Conservation (phyloP, 176 grass and related monocot genomes). For the Ampelocalamus luodianensis region DNA sequence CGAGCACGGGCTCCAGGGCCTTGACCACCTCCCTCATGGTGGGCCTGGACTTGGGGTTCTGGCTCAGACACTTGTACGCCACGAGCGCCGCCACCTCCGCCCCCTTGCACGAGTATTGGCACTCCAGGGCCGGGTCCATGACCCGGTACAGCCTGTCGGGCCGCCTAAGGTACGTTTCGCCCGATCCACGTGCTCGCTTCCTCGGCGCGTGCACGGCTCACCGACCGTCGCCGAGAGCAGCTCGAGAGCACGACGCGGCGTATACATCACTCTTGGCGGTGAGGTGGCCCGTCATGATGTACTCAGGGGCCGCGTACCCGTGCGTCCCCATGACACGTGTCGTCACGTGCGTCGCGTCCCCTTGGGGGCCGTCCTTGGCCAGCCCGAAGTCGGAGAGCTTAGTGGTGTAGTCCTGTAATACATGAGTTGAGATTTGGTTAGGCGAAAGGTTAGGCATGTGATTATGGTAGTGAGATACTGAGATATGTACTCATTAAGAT, state of each 20-base stretch:
- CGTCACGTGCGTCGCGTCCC: constrained; percentile 79
- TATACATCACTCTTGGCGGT: constrained; percentile 87
- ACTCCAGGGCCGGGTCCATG: constrained; percentile 72
- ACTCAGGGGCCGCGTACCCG: constrained; percentile 85
- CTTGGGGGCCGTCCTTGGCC: constrained; percentile 84
- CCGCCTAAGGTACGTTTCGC: constrained; percentile 63
- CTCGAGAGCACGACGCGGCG: constrained; percentile 73
- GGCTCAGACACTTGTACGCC: constrained; percentile 86
- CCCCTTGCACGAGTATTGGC: constrained; percentile 73
- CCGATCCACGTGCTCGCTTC: constrained; percentile 82
- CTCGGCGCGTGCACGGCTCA: constrained; percentile 52
- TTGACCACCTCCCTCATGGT: constrained; percentile 73
- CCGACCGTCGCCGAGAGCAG: constrained; percentile 61
- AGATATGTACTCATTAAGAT: background rate
- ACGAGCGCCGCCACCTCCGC: constrained; percentile 68
- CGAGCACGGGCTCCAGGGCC: constrained; percentile 67
- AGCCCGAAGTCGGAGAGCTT: constrained; percentile 95
- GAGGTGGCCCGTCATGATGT: constrained; percentile 85
- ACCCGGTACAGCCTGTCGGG: constrained; percentile 55
- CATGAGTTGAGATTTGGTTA: constrained; percentile 23
- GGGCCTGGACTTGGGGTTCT: constrained; percentile 75
- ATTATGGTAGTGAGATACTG: background rate
- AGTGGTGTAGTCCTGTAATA: constrained; percentile 71
- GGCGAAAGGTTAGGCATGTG: constrained; percentile 1
- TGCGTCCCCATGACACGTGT: constrained; percentile 93